Evolutionary conservation across 768 basidiomycete species (phyloP).

Genomic region (Neoboletus magnificus): DNA sequence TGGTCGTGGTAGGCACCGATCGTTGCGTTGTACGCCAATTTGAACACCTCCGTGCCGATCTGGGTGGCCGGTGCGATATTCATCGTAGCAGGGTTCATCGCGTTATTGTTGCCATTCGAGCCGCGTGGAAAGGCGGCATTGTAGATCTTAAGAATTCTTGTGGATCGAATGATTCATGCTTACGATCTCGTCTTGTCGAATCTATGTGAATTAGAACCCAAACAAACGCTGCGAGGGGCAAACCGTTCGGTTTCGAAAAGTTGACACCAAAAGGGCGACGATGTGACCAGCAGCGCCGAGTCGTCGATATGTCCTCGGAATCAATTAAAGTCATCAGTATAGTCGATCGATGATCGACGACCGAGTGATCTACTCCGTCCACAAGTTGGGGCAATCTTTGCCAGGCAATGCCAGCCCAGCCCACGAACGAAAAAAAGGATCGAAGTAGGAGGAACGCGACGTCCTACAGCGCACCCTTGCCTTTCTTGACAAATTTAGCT

Average conservation of each 20-base stretch:
- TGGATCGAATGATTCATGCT: neutral
- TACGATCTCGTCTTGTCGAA: neutral
- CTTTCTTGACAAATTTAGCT: too few species aligned
- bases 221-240: neutral
- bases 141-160: slow-evolving; percentile 18
- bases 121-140: slow-evolving; percentile 53
- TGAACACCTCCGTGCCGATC: slow-evolving; percentile 50
- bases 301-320: too few species aligned
- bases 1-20: slow-evolving; percentile 39
- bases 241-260: neutral
- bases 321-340: too few species aligned
- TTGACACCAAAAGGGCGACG: neutral
- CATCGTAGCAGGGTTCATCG: slow-evolving; percentile 44
- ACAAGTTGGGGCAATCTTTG: too few species aligned
- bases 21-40: slow-evolving; percentile 38
- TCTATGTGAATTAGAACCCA: neutral
- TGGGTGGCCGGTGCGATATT: slow-evolving; percentile 55
- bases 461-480: too few species aligned
- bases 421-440: too few species aligned
- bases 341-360: too few species aligned
- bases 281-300: too few species aligned
- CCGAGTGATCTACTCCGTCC: too few species aligned
- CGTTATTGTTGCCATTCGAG: slow-evolving; percentile 54
- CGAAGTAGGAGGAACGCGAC: too few species aligned
- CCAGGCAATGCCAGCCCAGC: too few species aligned